These are phyloP conservation scores for Fusarium illudens DNA, from an alignment of 2,329 filamentous ascomycete genomes.

Conservation along the genomic window DNA sequence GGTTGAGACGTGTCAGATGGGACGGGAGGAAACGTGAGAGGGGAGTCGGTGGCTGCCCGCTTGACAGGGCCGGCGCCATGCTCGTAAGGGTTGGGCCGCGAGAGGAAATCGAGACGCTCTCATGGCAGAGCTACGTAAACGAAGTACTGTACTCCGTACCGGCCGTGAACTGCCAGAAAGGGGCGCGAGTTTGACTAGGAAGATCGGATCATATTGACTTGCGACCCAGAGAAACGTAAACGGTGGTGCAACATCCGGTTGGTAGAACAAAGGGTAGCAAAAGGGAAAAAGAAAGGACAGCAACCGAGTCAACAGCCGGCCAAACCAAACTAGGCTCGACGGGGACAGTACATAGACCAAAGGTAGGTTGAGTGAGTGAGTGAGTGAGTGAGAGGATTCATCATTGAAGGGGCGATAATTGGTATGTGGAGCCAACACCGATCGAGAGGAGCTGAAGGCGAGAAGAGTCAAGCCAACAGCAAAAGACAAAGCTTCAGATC, in stretches of 20 bases:
- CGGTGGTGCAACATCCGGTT: conserved; percentile 19
- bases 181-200: conserved; percentile 4
- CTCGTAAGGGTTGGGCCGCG: conserved; percentile 1
- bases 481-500: conserved; percentile 27
- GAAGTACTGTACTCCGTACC: not conserved
- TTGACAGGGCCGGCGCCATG: conserved; percentile 1
- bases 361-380: too few species aligned
- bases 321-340: conserved; percentile 16
- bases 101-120: conserved; percentile 1
- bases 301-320: conserved; percentile 4
- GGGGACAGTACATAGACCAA: conserved; percentile 11
- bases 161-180: conserved; percentile 9
- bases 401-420: conserved; percentile 13
- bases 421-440: conserved; percentile 32
- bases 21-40: conserved; percentile 21
- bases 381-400: conserved; percentile 9
- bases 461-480: conserved; percentile 24
- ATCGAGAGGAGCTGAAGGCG: conserved; percentile 17
- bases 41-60: conserved; percentile 16
- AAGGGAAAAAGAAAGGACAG: conserved; percentile 14
- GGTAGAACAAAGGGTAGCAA: conserved; percentile 14
- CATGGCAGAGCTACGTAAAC: conserved; percentile 4
- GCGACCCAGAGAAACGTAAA: conserved; percentile 14
- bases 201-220: conserved; percentile 28
- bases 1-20: conserved; percentile 33